Percentiles rank a stretch among this genome's conserved stretches.
Conservation (phyloP, 2,329 filamentous ascomycete species). For the Aspergillus latus region DNA sequence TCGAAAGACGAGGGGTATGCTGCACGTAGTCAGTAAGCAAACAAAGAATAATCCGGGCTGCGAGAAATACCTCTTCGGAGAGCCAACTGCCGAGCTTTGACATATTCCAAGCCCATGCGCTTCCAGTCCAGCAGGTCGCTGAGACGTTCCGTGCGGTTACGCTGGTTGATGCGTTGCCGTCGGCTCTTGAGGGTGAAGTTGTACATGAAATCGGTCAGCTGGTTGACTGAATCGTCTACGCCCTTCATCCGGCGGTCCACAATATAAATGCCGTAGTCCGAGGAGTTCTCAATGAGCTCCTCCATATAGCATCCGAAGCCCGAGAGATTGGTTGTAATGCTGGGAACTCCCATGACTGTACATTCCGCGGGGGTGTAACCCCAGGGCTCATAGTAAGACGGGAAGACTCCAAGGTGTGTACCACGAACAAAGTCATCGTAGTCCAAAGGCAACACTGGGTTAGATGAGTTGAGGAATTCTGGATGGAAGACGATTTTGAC, state of each 20-base stretch:
- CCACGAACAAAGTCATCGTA: conserved; percentile 98
- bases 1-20: conserved; percentile 88
- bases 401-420: conserved; percentile 91
- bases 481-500: conserved; percentile 99
- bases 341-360: conserved; percentile 98
- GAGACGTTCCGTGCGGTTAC: conserved; percentile 91
- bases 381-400: conserved; percentile 99
- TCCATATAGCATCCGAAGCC: conserved; percentile 99
- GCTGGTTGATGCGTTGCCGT: conserved; percentile 96
- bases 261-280: conserved; percentile 98
- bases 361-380: conserved; percentile 98
- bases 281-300: conserved; percentile 95
- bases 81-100: conserved; percentile 92
- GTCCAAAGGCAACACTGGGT: conserved; percentile 91
- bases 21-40: conserved; percentile 26
- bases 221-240: conserved; percentile 95
- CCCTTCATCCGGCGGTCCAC: conserved; percentile 94
- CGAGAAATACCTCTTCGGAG: conserved; percentile 62
- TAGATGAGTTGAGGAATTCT: conserved; percentile 93
- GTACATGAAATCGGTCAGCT: conserved; percentile 88
- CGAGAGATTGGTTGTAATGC: conserved; percentile 95
- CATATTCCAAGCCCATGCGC: conserved; percentile 98
- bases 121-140: conserved; percentile 98
- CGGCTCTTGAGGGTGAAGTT: conserved; percentile 92
- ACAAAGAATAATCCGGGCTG: background rate